Evolutionary conservation across 148 eudicot genomes (phyloP).

Genomic region (Rhododendron ovatum): DNA sequence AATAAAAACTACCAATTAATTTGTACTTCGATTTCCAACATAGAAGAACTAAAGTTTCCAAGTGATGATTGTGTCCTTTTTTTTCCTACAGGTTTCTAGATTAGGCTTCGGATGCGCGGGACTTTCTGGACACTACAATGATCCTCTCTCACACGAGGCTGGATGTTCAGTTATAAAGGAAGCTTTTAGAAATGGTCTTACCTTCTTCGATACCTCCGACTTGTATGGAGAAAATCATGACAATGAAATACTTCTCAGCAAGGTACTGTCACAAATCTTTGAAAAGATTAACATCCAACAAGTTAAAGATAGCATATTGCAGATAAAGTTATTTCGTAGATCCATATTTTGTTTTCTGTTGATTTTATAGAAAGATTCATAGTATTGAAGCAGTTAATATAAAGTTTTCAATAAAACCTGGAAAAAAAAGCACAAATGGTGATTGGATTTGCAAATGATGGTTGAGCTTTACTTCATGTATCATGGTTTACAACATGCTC

Average conservation of each 20-base stretch:
- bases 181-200: slow-evolving; percentile 36
- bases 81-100: slow-evolving; percentile 30
- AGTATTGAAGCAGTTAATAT: background rate
- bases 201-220: slow-evolving; percentile 48
- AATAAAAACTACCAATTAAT: background rate
- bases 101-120: slow-evolving; percentile 45
- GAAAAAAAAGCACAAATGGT: background rate
- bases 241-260: slow-evolving; percentile 49
- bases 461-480: background rate
- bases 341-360: background rate
- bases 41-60: background rate
- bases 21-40: background rate
- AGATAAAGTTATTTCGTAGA: background rate
- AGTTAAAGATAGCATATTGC: background rate
- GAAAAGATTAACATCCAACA: background rate
- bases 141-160: slow-evolving; percentile 37
- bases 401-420: background rate
- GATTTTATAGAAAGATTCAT: background rate
- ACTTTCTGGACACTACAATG: slow-evolving; percentile 37
- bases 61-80: background rate
- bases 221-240: slow-evolving; percentile 28
- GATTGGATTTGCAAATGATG: background rate
- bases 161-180: slow-evolving; percentile 35
- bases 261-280: slow-evolving; percentile 19
- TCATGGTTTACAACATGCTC: background rate